These are phyloP conservation scores for Rubia peregrina DNA, from an alignment of 305 asterid genomes.

Conservation along the genomic window DNA sequence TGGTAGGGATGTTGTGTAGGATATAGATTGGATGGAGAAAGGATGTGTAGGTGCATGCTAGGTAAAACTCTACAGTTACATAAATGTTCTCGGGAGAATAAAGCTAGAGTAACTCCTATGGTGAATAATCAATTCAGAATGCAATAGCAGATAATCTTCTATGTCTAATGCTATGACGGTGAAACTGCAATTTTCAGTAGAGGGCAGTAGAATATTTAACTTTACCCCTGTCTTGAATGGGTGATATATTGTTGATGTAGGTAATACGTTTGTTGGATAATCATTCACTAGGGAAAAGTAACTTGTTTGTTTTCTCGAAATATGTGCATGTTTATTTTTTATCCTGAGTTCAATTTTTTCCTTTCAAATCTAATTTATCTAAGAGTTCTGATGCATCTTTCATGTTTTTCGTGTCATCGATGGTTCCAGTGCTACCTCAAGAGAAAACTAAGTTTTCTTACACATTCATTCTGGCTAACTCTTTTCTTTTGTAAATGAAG, in stretches of 20 bases:
- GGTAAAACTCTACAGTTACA: background rate
- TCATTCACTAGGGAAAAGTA: background rate
- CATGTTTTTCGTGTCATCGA: slow-evolving; percentile 8
- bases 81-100: background rate
- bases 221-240: background rate
- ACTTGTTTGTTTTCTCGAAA: background rate
- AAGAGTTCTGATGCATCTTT: slow-evolving; percentile 1
- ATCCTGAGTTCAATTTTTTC: background rate
- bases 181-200: background rate
- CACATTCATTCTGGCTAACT: background rate
- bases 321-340: background rate
- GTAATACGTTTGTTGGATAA: background rate
- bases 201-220: background rate
- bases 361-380: background rate
- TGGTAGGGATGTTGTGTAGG: background rate
- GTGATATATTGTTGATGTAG: background rate
- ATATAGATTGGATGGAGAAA: no score
- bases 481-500: background rate
- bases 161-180: background rate
- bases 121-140: background rate
- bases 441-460: slow-evolving; percentile 13
- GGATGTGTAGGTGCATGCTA: background rate
- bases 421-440: slow-evolving; percentile 15
- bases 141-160: background rate
- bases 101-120: background rate